These are phyloP conservation scores for Nannizzia gypsea DNA, from an alignment of 2,329 filamentous ascomycete genomes.

Conservation along the genomic window DNA sequence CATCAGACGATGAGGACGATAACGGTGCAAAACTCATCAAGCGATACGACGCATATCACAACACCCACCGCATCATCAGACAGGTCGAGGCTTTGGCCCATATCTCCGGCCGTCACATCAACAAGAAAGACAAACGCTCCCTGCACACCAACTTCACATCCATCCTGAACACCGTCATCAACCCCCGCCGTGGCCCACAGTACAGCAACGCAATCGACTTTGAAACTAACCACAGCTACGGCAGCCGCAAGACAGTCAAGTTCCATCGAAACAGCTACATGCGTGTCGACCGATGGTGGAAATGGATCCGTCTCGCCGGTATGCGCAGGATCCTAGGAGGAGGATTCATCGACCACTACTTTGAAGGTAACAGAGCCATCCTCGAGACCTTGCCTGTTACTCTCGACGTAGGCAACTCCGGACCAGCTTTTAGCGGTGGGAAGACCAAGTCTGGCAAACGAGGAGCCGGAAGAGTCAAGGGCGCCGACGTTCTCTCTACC, in stretches of 20 bases:
- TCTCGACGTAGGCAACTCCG: neutral
- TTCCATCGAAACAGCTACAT: slow-evolving; percentile 49
- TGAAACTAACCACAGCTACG: slow-evolving; percentile 48
- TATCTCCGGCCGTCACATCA: slow-evolving; percentile 49
- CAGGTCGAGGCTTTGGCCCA: slow-evolving; percentile 49
- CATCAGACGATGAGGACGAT: slow-evolving; percentile 25
- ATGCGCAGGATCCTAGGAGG: slow-evolving; percentile 50
- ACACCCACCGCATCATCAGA: slow-evolving; percentile 49
- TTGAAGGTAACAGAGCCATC: slow-evolving; percentile 48
- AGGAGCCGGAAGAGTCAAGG: neutral
- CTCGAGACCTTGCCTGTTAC: slow-evolving; percentile 45
- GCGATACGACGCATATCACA: slow-evolving; percentile 56
- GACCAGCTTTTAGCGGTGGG: neutral
- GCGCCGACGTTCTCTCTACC: neutral
- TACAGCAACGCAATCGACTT: slow-evolving; percentile 54
- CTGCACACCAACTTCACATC: slow-evolving; percentile 57
- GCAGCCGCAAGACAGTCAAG: slow-evolving; percentile 50
- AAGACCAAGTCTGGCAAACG: neutral
- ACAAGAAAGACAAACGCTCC: slow-evolving; percentile 54
- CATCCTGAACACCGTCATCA: slow-evolving; percentile 53
- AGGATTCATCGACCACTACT: slow-evolving; percentile 52
- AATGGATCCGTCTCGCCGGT: slow-evolving; percentile 51
- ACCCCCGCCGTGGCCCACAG: slow-evolving; percentile 53
- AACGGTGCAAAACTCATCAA: slow-evolving; percentile 41
- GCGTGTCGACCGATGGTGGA: slow-evolving; percentile 63